phyloP scores from a whole-genome alignment of 2,329 filamentous ascomycete species.

The Alternaria brassicicola region DNA sequence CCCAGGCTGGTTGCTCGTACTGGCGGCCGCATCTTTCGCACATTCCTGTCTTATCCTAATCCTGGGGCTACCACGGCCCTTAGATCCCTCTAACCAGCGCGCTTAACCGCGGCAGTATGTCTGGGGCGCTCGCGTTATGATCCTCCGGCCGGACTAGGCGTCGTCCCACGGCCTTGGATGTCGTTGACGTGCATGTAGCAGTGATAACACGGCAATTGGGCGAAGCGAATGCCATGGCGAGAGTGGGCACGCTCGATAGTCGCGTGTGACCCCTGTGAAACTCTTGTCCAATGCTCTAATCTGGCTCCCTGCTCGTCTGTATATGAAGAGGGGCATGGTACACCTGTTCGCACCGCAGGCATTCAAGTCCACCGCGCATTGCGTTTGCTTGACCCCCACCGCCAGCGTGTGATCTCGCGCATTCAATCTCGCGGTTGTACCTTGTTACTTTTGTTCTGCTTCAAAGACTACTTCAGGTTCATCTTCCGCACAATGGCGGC shows the following conservation, averaged over 20 bases:
- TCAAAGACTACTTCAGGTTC: neutral
- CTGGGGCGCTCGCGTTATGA: constrained; percentile 9
- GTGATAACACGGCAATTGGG: constrained; percentile 22
- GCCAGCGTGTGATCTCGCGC: neutral
- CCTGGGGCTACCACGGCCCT: constrained; percentile 26
- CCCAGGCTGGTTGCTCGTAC: constrained; percentile 13
- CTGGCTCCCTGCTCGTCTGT: constrained; percentile 14
- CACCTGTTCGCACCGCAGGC: constrained; percentile 8
- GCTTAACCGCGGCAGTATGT: constrained; percentile 26
- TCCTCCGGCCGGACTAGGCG: constrained; percentile 23
- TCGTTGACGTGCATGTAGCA: constrained; percentile 3
- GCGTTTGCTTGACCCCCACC: neutral
- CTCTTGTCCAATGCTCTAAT: constrained; percentile 13
- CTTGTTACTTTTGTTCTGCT: constrained; percentile 1
- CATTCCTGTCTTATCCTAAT: constrained; percentile 31
- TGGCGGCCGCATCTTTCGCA: constrained; percentile 19
- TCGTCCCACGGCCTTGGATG: constrained; percentile 16
- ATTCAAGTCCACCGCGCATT: constrained; percentile 14
- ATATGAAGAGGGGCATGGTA: constrained; percentile 25
- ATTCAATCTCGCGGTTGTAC: neutral
- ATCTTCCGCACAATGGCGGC: constrained; percentile 26
- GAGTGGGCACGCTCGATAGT: constrained; percentile 11
- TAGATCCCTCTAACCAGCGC: constrained; percentile 21
- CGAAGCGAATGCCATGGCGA: constrained; percentile 7
- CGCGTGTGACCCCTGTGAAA: constrained; percentile 21